Evolutionary conservation across 2,329 filamentous ascomycete species (phyloP).

Genomic region (Xylaria sp.): DNA sequence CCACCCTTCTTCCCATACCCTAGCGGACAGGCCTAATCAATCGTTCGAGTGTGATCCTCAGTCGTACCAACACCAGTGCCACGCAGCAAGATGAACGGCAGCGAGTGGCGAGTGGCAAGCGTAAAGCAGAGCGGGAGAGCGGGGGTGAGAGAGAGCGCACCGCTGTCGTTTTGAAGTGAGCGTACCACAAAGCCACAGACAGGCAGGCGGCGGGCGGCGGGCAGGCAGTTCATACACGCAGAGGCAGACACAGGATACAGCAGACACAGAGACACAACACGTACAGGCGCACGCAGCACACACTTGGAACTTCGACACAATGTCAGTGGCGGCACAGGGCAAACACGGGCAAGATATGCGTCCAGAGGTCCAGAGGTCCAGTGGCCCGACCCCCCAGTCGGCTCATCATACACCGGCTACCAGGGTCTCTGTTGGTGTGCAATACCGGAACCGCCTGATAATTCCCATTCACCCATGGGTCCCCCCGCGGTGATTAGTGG

Average conservation of each 20-base stretch:
- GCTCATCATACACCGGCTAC: slow-evolving; percentile 15
- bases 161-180: slow-evolving; percentile 27
- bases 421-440: slow-evolving; percentile 19
- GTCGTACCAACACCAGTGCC: slow-evolving; percentile 19
- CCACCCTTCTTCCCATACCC: slow-evolving; percentile 1
- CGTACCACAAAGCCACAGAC: slow-evolving; percentile 20
- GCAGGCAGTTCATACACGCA: slow-evolving; percentile 14
- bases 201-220: too few species aligned
- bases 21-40: slow-evolving; percentile 10
- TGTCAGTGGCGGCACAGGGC: slow-evolving; percentile 5
- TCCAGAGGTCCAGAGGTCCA: not conserved
- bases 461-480: slow-evolving; percentile 20
- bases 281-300: not conserved
- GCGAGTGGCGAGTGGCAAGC: slow-evolving; percentile 18
- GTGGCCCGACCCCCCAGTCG: slow-evolving; percentile 5
- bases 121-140: slow-evolving; percentile 15
- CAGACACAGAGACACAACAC: slow-evolving; percentile 22
- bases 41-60: slow-evolving; percentile 22
- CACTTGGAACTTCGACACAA: not conserved
- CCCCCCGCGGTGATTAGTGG: slow-evolving; percentile 13
- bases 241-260: not conserved
- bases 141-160: slow-evolving; percentile 12
- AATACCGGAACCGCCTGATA: not conserved
- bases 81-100: slow-evolving; percentile 18
- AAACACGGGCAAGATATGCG: slow-evolving; percentile 17